Conservation (phyloP, 2,329 filamentous ascomycete species). For the Epichloe coenophiala region DNA sequence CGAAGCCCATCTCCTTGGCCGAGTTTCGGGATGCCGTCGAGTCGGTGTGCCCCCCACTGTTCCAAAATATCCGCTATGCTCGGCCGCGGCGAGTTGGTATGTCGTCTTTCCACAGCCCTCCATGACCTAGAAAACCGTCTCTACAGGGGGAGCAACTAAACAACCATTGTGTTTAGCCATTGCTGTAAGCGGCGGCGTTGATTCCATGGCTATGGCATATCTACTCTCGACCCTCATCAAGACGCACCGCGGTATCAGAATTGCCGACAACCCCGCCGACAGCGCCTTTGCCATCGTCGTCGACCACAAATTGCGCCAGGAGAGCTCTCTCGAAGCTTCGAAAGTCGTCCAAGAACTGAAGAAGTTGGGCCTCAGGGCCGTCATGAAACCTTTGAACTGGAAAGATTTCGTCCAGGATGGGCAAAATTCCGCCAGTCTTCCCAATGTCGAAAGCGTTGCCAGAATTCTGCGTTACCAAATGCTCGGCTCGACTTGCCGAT, state of each 20-base stretch:
- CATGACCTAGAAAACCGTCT: neutral
- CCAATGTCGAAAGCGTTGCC: slow-evolving; percentile 66
- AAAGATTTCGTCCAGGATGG: slow-evolving; percentile 16
- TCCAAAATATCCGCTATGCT: slow-evolving; percentile 24
- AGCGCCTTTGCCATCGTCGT: slow-evolving; percentile 35
- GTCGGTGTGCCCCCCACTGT: slow-evolving; percentile 35
- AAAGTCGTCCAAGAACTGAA: slow-evolving; percentile 27
- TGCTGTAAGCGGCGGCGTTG: slow-evolving; percentile 82
- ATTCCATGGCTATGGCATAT: slow-evolving; percentile 90
- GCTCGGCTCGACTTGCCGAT: slow-evolving; percentile 48
- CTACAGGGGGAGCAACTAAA: neutral
- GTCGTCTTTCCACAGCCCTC: slow-evolving; percentile 7
- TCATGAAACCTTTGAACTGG: slow-evolving; percentile 32
- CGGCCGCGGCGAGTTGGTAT: slow-evolving; percentile 29
- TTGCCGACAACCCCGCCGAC: slow-evolving; percentile 32
- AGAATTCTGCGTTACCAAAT: slow-evolving; percentile 59
- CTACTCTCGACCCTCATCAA: slow-evolving; percentile 44
- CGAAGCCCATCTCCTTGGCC: slow-evolving; percentile 22
- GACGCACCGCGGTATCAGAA: slow-evolving; percentile 18
- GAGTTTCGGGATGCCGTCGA: slow-evolving; percentile 35
- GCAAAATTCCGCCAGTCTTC: slow-evolving; percentile 23
- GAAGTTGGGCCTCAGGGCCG: slow-evolving; percentile 22
- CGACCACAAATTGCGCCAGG: slow-evolving; percentile 43
- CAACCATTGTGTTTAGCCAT: slow-evolving; percentile 36
- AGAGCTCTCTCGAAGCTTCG: slow-evolving; percentile 37